Conservation (phyloP, 192 early-diverging fungal genomes). For the Backusella liffmaniae region DNA sequence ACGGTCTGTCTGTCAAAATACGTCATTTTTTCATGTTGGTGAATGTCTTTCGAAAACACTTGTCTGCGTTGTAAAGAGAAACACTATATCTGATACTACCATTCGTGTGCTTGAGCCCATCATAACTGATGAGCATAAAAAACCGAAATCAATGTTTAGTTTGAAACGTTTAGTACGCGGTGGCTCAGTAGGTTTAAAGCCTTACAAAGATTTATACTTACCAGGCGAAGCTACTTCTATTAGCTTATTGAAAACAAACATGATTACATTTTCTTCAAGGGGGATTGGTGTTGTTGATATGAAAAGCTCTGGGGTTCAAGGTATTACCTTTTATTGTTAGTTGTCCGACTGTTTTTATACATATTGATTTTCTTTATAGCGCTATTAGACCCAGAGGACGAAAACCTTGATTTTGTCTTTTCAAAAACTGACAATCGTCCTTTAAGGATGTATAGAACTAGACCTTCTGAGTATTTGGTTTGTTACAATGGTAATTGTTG, state of each 20-base stretch:
- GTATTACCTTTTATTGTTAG: slow-evolving; percentile 9
- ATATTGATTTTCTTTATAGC: slow-evolving; percentile 3
- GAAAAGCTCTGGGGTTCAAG: slow-evolving; percentile 81
- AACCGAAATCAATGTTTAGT: slow-evolving; percentile 24
- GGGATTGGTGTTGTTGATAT: slow-evolving; percentile 95
- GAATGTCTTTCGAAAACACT: slow-evolving; percentile 24
- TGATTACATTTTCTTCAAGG: slow-evolving; percentile 86
- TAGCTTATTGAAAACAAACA: slow-evolving; percentile 78
- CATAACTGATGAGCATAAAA: slow-evolving; percentile 20
- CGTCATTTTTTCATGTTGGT: slow-evolving; percentile 35
- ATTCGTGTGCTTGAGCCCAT: slow-evolving; percentile 33
- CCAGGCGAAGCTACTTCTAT: slow-evolving; percentile 84
- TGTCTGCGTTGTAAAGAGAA: slow-evolving; percentile 31
- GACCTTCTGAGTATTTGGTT: slow-evolving; percentile 80
- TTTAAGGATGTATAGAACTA: slow-evolving; percentile 78
- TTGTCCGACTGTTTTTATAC: not conserved
- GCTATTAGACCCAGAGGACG: slow-evolving; percentile 82
- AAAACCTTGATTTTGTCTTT: slow-evolving; percentile 75
- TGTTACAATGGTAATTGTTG: slow-evolving; percentile 80
- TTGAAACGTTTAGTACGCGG: slow-evolving; percentile 18
- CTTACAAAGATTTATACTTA: slow-evolving; percentile 81
- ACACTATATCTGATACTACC: slow-evolving; percentile 25
- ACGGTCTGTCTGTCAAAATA: slow-evolving; percentile 24
- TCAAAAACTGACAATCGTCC: slow-evolving; percentile 77
- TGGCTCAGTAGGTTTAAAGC: slow-evolving; percentile 21